Conservation (phyloP, 257 asterid genomes). For the Agastache rugosa region DNA sequence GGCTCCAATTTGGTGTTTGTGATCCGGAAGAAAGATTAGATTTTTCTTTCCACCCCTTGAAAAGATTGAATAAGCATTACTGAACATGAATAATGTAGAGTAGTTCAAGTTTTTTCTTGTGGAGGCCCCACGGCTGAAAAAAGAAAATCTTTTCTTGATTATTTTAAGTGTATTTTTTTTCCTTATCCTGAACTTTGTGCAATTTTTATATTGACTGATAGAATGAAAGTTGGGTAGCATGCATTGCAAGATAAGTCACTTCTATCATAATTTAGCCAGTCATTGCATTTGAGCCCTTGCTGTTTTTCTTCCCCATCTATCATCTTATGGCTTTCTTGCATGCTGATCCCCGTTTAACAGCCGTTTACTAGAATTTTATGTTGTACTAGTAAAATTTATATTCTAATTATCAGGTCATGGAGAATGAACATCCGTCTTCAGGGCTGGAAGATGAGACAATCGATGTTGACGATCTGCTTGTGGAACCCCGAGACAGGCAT, state of each 20-base stretch:
- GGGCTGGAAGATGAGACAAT: conserved; percentile 62
- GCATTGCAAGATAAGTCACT: not conserved
- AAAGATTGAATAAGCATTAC: not conserved
- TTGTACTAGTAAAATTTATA: not conserved
- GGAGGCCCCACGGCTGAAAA: not conserved
- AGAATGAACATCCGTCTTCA: conserved; percentile 51
- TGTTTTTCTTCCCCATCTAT: conserved; percentile 2
- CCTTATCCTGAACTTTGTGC: not conserved
- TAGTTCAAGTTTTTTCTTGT: not conserved
- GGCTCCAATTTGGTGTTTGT: not conserved
- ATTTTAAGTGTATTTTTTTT: not conserved
- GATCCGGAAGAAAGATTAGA: not conserved
- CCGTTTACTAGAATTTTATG: not conserved
- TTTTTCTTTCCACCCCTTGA: conserved; percentile 9
- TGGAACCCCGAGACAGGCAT: conserved; percentile 69
- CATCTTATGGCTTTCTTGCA: not conserved
- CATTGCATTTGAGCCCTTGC: not conserved
- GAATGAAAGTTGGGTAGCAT: conserved; percentile 16
- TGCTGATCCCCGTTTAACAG: not conserved
- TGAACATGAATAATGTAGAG: conserved; percentile 5
- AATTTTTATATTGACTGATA: not conserved
- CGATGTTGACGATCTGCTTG: conserved; percentile 60
- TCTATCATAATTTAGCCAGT: not conserved
- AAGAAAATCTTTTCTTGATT: not conserved
- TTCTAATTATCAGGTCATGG: conserved; percentile 55